A percentile compares a stretch with the other conserved stretches of the same genome.
These are phyloP conservation scores for Eremomyces bilateralis DNA, from an alignment of 495 filamentous ascomycete genomes.

Conservation along the genomic window DNA sequence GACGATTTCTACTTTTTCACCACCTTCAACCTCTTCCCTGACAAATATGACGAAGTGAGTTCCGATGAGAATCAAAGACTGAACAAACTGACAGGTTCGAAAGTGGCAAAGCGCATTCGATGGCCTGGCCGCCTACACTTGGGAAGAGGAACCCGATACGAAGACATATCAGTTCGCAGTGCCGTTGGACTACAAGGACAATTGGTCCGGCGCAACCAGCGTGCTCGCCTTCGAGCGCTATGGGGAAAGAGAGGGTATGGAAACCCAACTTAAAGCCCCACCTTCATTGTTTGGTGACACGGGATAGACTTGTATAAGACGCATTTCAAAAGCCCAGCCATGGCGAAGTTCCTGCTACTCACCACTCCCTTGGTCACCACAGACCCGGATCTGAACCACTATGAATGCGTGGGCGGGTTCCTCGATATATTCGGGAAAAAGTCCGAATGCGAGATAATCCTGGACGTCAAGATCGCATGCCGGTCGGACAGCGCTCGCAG, in stretches of 20 bases:
- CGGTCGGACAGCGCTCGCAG: constrained; percentile 1
- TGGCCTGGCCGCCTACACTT: constrained; percentile 9
- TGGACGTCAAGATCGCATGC: constrained; percentile 6
- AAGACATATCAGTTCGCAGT: constrained; percentile 14
- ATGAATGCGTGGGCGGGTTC: constrained; percentile 6
- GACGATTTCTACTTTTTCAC: constrained; percentile 11
- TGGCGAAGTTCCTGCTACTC: constrained; percentile 8
- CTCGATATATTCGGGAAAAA: constrained; percentile 6
- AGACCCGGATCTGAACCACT: constrained; percentile 12
- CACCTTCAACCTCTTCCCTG: constrained; percentile 12
- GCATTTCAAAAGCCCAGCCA: constrained; percentile 9
- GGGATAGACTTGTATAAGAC: constrained; percentile 10
- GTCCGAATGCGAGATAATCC: constrained; percentile 7
- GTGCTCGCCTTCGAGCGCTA: constrained; percentile 14
- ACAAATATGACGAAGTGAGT: constrained; percentile 10
- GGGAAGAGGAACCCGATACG: constrained; percentile 7
- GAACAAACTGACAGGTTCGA: neutral
- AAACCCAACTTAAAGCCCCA: neutral
- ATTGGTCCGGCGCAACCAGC: constrained; percentile 8
- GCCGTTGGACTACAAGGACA: constrained; percentile 11
- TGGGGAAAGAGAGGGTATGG: constrained; percentile 7
- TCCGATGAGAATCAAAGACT: neutral
- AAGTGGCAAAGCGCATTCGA: constrained; percentile 15
- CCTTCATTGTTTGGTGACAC: neutral
- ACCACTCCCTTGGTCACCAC: constrained; percentile 7